Percentiles rank a stretch among this genome's conserved stretches.
phyloP scores from a whole-genome alignment of 345 rosid genomes.

The Citrus trifoliata region DNA sequence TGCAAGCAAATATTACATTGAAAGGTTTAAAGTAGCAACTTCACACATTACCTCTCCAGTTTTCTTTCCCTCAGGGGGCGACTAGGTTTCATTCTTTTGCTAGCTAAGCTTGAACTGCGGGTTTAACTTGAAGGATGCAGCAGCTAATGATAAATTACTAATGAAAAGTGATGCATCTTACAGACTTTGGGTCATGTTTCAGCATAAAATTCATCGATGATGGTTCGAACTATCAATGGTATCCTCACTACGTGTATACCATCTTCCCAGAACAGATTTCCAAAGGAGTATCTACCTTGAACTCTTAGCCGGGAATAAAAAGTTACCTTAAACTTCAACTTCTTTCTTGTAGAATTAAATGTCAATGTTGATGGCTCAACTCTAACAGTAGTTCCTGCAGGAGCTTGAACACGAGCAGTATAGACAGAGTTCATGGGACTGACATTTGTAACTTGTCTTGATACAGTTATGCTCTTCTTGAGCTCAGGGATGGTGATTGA shows the following conservation, averaged over 20 bases:
- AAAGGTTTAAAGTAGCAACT: not conserved
- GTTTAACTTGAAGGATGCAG: constrained; percentile 6
- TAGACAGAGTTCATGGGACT: constrained; percentile 49
- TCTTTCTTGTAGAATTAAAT: constrained; percentile 43
- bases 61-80: not conserved
- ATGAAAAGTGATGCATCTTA: not conserved
- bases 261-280: constrained; percentile 49
- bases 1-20: too few relatives aligned
- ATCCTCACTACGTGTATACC: constrained; percentile 44
- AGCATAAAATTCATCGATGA: constrained; percentile 24
- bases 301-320: constrained; percentile 33
- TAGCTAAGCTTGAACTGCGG: not conserved
- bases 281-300: constrained; percentile 57
- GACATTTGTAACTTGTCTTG: constrained; percentile 69
- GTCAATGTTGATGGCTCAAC: constrained; percentile 52
- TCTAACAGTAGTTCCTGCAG: constrained; percentile 40
- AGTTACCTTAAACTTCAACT: constrained; percentile 40
- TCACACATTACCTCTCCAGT: not conserved
- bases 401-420: constrained; percentile 42
- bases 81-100: not conserved
- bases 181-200: constrained; percentile 24
- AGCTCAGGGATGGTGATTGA: constrained; percentile 66
- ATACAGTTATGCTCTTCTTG: constrained; percentile 34
- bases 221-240: constrained; percentile 40
- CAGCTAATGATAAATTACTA: not conserved